Conservation (phyloP, 2,329 filamentous ascomycete species). For the Aureobasidium namibiae region DNA sequence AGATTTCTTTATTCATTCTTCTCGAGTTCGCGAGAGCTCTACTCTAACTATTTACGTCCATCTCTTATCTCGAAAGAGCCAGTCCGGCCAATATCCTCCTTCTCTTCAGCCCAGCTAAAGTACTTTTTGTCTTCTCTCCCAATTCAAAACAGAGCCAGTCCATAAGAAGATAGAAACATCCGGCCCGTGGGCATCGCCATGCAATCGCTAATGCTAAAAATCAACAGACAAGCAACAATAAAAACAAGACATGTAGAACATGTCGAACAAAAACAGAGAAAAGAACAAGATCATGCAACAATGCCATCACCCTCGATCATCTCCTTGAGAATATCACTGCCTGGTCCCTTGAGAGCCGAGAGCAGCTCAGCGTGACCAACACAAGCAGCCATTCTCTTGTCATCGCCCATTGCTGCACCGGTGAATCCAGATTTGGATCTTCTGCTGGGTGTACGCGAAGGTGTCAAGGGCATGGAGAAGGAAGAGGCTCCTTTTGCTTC, state of each 20-base stretch:
- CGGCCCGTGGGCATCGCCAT: background rate
- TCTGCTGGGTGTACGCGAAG: constrained; percentile 63
- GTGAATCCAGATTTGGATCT: constrained; percentile 27
- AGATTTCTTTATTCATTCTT: background rate
- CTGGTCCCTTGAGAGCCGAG: constrained; percentile 26
- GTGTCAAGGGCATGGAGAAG: constrained; percentile 51
- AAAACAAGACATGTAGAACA: background rate
- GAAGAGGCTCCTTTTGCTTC: constrained; percentile 54
- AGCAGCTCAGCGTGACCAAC: constrained; percentile 28
- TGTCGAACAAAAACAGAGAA: background rate
- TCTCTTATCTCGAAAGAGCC: background rate
- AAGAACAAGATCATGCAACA: background rate
- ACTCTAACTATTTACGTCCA: background rate
- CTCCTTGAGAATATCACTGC: constrained; percentile 28
- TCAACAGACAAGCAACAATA: background rate
- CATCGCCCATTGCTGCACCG: constrained; percentile 52
- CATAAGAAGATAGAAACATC: background rate
- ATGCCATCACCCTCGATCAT: constrained; percentile 27
- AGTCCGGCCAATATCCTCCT: background rate
- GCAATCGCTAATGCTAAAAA: constrained; percentile 1
- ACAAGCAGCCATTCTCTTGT: constrained; percentile 36
- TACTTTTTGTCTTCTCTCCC: background rate
- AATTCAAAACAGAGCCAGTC: background rate
- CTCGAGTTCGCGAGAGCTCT: background rate
- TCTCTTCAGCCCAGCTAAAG: background rate